Evolutionary conservation across 768 basidiomycete genomes (phyloP), one percentile per base, ranked within the genome.

Genomic region (Panellus pusillus): DNA sequence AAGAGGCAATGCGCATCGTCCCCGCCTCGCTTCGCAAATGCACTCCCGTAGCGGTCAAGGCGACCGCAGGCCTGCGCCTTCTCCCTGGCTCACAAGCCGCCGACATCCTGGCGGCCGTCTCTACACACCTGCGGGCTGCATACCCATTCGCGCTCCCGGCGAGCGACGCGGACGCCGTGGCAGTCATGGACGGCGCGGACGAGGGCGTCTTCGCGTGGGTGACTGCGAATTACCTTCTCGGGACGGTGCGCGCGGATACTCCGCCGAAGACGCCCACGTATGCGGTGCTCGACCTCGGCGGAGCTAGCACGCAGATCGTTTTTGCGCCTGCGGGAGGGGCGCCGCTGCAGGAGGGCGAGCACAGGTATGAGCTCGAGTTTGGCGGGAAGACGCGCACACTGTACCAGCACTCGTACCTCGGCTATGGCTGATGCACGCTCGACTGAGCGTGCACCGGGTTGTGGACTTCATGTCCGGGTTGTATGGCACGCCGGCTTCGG

Each of bases 161-260:
- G 20, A 72, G 74, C 58, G 83, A 83, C 39, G 82, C 80, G 58
- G 83, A 84, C 45, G 83, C 81, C 1, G 93, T 96, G 31, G 82
- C 80, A 38, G 85, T 98, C 58, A 95, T 98, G 95, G 95, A 97
- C 60, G 95, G 95, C 8, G 75, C 85, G 60, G 95, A 98, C 66
- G 96, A 98, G 70, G 96, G 93, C 31, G 92, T 98, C 15, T 98
- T 91, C 67, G 93, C 96, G 27, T 98, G 96, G 95, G 93, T 98
- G 61, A 97, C 96, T 14, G 93, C 91, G 54, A 98, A 98, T 71
- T 98, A 97, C 72, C 78, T 98, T 44, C 74, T 96, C 39, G 79
- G 80, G 46, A 83, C 87, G 37, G 84, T 97, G 64, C 79, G 83
- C 15, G 74, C 78, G 9, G 79, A 78, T 44, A 70, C 79, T 14